A percentile compares a stretch with the other conserved stretches of the same genome.
Conservation (phyloP, 768 basidiomycete species). For the Mycena pura region DNA sequence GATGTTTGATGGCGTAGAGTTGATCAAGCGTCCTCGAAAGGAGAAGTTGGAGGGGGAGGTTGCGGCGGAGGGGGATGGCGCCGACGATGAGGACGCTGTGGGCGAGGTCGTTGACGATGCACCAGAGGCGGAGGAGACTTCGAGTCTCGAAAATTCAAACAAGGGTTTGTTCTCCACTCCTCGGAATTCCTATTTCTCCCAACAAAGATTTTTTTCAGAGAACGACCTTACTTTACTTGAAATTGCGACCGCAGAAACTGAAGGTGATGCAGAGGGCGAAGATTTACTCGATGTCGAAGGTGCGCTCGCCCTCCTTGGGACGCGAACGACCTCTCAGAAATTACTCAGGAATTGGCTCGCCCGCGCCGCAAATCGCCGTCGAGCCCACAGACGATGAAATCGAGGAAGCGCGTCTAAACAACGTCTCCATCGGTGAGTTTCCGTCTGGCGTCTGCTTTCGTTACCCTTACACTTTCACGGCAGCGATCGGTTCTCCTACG, state of each 20-base stretch:
- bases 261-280: slow-evolving; percentile 12
- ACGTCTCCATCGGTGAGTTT: slow-evolving; percentile 9
- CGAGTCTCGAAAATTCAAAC: slow-evolving; percentile 19
- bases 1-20: slow-evolving; percentile 23
- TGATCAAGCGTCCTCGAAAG: slow-evolving; percentile 13
- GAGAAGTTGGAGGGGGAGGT: neutral
- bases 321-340: neutral
- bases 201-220: neutral
- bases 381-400: slow-evolving; percentile 27
- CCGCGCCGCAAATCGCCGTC: slow-evolving; percentile 14
- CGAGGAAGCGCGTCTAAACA: slow-evolving; percentile 23
- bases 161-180: slow-evolving; percentile 1
- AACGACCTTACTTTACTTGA: slow-evolving; percentile 13
- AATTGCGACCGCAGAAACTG: slow-evolving; percentile 19
- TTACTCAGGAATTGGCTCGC: slow-evolving; percentile 18
- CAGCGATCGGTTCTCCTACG: slow-evolving; percentile 19
- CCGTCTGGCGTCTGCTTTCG: neutral
- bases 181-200: neutral
- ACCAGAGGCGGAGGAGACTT: slow-evolving; percentile 2
- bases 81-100: slow-evolving; percentile 15
- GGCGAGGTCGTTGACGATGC: slow-evolving; percentile 17
- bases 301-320: neutral
- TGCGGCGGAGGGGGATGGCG: neutral
- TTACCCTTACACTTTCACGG: neutral
- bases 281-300: neutral